Percentiles rank a stretch among this genome's conserved stretches.
Evolutionary conservation across 345 rosid genomes (phyloP).

Genomic region (Passiflora organensis): DNA sequence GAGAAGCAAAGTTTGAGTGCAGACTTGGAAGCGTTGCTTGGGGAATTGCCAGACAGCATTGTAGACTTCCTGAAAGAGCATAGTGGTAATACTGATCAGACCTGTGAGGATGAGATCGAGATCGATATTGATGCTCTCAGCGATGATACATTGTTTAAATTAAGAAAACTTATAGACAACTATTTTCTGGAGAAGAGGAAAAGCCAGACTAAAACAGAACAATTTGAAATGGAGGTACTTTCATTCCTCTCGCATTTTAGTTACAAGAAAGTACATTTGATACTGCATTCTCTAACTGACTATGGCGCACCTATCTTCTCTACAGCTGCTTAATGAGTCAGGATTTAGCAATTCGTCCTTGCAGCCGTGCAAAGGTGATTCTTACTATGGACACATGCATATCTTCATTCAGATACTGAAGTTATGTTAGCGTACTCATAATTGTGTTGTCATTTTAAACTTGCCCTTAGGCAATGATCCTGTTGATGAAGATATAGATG

Average conservation of each 20-base stretch:
- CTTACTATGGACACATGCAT: constrained; percentile 1
- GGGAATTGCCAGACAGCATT: constrained; percentile 70
- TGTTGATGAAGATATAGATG: constrained; percentile 68
- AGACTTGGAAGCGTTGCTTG: constrained; percentile 23
- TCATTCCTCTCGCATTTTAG: neutral
- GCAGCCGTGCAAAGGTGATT: constrained; percentile 63
- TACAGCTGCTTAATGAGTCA: constrained; percentile 58
- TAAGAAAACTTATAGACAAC: constrained; percentile 70
- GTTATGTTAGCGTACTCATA: too few relatives aligned
- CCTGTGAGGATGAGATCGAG: constrained; percentile 75
- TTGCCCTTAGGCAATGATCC: constrained; percentile 48
- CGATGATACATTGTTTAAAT: constrained; percentile 55
- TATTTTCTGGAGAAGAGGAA: constrained; percentile 48
- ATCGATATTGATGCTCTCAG: constrained; percentile 71
- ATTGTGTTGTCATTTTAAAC: too few relatives aligned
- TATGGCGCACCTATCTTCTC: constrained; percentile 10
- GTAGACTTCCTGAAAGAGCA: constrained; percentile 67
- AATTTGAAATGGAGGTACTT: constrained; percentile 75
- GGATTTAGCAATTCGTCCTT: constrained; percentile 60
- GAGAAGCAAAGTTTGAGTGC: constrained; percentile 16
- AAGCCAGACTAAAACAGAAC: constrained; percentile 45
- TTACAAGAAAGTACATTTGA: too few relatives aligned
- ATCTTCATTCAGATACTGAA: too few relatives aligned
- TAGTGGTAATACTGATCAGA: constrained; percentile 43
- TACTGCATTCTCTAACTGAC: constrained; percentile 19